Base-by-base conservation (phyloP, 768 basidiomycete species). In the Tephrocybe rancida region DNA sequence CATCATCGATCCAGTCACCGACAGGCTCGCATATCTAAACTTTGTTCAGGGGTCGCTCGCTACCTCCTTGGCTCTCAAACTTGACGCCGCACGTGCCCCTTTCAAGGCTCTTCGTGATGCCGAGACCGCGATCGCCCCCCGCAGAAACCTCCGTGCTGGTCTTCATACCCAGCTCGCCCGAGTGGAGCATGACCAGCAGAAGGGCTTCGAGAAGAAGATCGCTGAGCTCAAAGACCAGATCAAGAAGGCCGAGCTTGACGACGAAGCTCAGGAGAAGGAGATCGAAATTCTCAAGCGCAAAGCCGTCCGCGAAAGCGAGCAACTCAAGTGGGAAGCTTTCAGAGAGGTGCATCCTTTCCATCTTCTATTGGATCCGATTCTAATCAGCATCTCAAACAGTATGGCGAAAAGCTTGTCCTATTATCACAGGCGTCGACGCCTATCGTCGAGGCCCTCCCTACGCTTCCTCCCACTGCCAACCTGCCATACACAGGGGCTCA, bases 11-110 rank as follows among this genome's bases (percentile, higher is more conserved):
- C 25, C 64, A 88, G 90, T 92, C 4, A 83, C 87, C 41, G 92
- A 94, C 67, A 80, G 92, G 29, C 75, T 94, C 21, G 92, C 88
- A 2, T 94, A 87, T 70, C 71, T 94, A 46, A 90, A 89, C 66
- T 94, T 85, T 60, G 80, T 90, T 10, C 79, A 87, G 39, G 90
- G 89, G 9, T 80, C 86, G 19, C 76, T 94, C 18, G 74, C 87
- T 2, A 68, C 68, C 29, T 76, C 84, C 2, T 76, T 93, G 26
- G 81, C 89, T 1, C 63, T 67, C 22, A 85, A 84, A 61, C 67
- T 93, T 16, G 81, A 92, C 59, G 67, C 72, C 29, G 83, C 90
- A 7, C 83, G 92, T 39, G 68, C 70, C 0, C 81, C 90, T 3
- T 63, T 90, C 61, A 94, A 94, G 70, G 78, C 76, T 8, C 73